Evolutionary conservation across 768 basidiomycete species (phyloP).

Genomic region (Phaffia tasmanica): DNA sequence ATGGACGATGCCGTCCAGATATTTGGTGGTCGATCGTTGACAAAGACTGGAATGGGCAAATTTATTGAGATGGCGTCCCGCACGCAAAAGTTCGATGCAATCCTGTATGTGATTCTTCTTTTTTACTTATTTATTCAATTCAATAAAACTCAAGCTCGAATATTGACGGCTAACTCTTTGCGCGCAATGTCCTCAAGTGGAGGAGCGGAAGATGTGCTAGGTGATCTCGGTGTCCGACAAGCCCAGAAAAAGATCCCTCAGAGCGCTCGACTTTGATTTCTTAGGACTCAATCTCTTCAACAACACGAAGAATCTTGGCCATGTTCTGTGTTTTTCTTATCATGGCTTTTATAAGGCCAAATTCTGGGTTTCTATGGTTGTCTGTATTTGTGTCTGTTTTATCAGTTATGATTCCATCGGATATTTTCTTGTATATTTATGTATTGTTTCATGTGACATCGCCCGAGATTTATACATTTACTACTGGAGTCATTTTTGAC

Average conservation of each 20-base stretch:
- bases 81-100: constrained; percentile 19
- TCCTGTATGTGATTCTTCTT: constrained; percentile 1
- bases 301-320: background rate
- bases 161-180: too few species aligned
- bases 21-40: constrained; percentile 48
- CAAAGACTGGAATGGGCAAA: constrained; percentile 41
- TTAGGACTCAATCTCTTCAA: background rate
- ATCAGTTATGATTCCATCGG: too few species aligned
- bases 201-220: constrained; percentile 52
- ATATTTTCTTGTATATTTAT: too few species aligned
- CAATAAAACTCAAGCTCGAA: background rate
- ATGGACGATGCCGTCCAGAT: constrained; percentile 61
- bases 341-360: too few species aligned
- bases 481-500: too few species aligned
- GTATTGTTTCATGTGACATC: too few species aligned
- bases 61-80: constrained; percentile 34
- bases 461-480: too few species aligned
- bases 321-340: too few species aligned
- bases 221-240: constrained; percentile 70
- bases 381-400: too few species aligned
- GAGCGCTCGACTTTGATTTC: constrained; percentile 43
- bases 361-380: too few species aligned
- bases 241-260: constrained; percentile 63
- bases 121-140: background rate
- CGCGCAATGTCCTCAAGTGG: constrained; percentile 47